A percentile compares a stretch with the other conserved stretches of the same genome.
These are phyloP conservation scores for Globisporangium cederbergense DNA, from an alignment of 352 stramenopile genomes.

Conservation along the genomic window DNA sequence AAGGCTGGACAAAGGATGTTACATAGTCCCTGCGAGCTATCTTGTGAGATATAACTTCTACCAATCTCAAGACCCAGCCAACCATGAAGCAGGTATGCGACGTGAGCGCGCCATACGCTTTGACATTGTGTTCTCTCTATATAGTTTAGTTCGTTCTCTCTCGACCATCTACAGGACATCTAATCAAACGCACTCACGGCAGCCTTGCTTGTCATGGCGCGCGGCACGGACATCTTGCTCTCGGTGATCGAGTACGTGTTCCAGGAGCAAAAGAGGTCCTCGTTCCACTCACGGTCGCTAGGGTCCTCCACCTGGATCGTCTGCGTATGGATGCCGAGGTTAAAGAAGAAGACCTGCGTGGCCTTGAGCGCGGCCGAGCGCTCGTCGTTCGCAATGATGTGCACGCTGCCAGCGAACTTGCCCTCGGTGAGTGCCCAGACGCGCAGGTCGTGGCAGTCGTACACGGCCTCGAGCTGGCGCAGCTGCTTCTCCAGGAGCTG, in stretches of 20 bases:
- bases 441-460: conserved; percentile 97
- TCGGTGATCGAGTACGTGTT: conserved; percentile 46
- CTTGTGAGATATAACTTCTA: too few species aligned
- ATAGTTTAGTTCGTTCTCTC: neutral
- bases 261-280: conserved; percentile 58
- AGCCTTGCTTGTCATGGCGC: conserved; percentile 38
- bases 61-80: neutral
- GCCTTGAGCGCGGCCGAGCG: conserved; percentile 40
- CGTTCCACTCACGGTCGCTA: conserved; percentile 52
- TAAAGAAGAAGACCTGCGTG: conserved; percentile 51
- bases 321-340: conserved; percentile 49
- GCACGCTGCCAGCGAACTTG: conserved; percentile 88
- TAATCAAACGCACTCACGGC: conserved; percentile 30
- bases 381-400: conserved; percentile 75
- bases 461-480: conserved; percentile 72
- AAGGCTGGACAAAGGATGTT: too few species aligned
- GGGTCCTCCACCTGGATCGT: conserved; percentile 72
- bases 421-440: conserved; percentile 96
- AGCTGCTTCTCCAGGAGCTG: conserved; percentile 55
- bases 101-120: neutral
- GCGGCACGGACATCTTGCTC: conserved; percentile 73
- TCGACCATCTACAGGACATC: neutral
- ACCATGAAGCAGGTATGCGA: too few species aligned
- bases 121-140: neutral
- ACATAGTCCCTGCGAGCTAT: too few species aligned